Base-by-base conservation (phyloP, 2,329 filamentous ascomycete genomes). In the Parasarocladium wereldwijsianum region DNA sequence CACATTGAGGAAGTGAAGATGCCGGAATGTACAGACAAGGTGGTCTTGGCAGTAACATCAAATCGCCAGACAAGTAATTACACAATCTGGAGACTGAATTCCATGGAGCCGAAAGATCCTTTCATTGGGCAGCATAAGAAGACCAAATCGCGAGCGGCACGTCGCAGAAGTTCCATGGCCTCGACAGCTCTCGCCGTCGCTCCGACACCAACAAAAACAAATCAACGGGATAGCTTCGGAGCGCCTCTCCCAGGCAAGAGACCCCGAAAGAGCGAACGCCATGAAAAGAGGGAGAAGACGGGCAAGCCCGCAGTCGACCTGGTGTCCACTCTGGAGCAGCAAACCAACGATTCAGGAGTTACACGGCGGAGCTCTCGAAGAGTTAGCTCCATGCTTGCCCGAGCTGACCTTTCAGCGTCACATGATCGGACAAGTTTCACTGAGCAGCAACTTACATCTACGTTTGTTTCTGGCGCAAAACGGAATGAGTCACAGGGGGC, bases 341-440 rank as follows among this genome's bases (percentile, higher is more conserved):
- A 57, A 24, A 78, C 84, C 33, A 60, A 66, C 32, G 61, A 57
- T 8, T 47, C 51, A n/a, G 60, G 63, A 11, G 60, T 61, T 9
- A 64, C 64, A 0, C 57, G 71, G 30, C 61, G 71, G 35, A 71
- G 70, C 36, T 77, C 72, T 12, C 73, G 90, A 24, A 72, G 90
- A 29, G 79, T 96, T 16, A 98, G 90, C 57, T 96, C 87, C 11
- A 69, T 93, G 55, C 63, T 94, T 31, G 86, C 86, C 11, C 69
- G 87, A 43, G 80, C 82, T 18, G 87, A 94, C 47, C 60, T 94
- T 13, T 87, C 83, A 1, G 77, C 82, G 8, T 90, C 78, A 11
- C 81, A 87, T 39, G 85, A 93, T 41, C 69, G 81, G 43, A 66
- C 76, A 1, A 68, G 76, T n/a, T 92, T 93, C 46, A 68, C 75